Evolutionary conservation across 495 filamentous ascomycete species (phyloP).

Genomic region (Xylaria grammica): DNA sequence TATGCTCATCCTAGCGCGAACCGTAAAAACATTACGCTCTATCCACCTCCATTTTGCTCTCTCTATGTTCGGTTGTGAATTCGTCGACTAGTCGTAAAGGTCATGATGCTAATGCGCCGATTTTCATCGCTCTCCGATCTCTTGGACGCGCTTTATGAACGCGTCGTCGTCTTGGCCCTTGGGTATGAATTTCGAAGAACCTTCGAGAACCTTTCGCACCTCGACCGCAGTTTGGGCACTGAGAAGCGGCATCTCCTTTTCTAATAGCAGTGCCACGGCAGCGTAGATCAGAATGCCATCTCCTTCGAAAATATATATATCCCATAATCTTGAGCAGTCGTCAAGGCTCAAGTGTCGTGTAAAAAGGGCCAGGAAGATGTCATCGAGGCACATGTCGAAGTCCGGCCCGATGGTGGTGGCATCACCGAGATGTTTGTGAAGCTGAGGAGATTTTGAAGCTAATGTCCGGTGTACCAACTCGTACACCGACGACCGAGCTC

Average conservation of each 20-base stretch:
- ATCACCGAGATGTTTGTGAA: conserved; percentile 69
- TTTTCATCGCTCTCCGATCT: not conserved
- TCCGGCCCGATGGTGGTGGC: conserved; percentile 39
- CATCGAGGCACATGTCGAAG: conserved; percentile 55
- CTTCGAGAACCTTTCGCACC: conserved; percentile 37
- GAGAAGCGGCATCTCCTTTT: conserved; percentile 48
- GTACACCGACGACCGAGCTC: conserved; percentile 74
- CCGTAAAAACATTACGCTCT: conserved; percentile 6
- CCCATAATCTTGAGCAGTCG: conserved; percentile 80
- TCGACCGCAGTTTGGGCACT: conserved; percentile 40
- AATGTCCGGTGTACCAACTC: conserved; percentile 73
- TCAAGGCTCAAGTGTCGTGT: conserved; percentile 67
- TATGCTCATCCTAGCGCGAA: not conserved
- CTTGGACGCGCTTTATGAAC: conserved; percentile 13
- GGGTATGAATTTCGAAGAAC: not conserved
- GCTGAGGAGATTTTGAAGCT: conserved; percentile 69
- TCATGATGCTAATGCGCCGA: not conserved
- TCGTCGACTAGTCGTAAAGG: conserved; percentile 11
- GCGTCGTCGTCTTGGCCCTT: conserved; percentile 16
- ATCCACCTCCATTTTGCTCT: not conserved
- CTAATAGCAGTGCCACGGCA: conserved; percentile 71
- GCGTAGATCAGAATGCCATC: conserved; percentile 81
- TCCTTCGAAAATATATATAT: conserved; percentile 93
- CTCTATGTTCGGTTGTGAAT: not conserved
- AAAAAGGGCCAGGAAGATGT: conserved; percentile 60